Conservation (phyloP, 1,139 yeast genomes). For the Protomyces lactucae-debilis region DNA sequence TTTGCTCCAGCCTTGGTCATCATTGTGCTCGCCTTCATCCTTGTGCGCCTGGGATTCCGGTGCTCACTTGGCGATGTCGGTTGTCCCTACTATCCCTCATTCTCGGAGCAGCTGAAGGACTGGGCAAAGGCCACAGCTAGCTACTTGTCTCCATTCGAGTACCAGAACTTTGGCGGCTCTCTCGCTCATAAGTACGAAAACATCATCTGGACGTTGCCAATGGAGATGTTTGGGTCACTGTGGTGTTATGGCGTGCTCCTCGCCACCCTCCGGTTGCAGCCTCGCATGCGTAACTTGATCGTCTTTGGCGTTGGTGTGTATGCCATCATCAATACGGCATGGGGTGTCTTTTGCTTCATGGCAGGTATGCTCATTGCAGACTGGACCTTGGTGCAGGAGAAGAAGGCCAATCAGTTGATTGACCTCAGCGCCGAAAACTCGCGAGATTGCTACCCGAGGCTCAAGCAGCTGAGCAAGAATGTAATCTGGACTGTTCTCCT, state of each 20-base stretch:
- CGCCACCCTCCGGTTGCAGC: neutral
- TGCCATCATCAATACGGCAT: neutral
- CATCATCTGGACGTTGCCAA: slow-evolving; percentile 9
- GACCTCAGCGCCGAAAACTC: neutral
- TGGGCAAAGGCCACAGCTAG: neutral
- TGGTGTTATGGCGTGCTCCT: neutral
- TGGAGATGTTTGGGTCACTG: slow-evolving; percentile 7
- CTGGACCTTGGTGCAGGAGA: neutral
- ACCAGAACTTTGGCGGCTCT: neutral
- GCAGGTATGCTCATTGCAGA: slow-evolving; percentile 14
- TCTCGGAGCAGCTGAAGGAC: slow-evolving; percentile 1
- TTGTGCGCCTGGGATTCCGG: slow-evolving; percentile 4
- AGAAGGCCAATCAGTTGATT: neutral
- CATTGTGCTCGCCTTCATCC: neutral
- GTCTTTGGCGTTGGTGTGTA: neutral
- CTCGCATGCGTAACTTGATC: neutral
- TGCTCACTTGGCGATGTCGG: neutral
- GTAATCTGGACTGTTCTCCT: neutral
- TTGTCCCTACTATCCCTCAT: neutral
- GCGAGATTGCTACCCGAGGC: neutral
- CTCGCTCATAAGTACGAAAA: slow-evolving; percentile 7
- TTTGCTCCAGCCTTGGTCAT: slow-evolving; percentile 9
- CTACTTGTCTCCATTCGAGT: neutral
- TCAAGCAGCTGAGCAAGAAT: neutral
- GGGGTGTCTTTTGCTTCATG: slow-evolving; percentile 12